These are phyloP conservation scores for Candida namnaoensis DNA, from an alignment of 805 yeast species.

Conservation along the genomic window DNA sequence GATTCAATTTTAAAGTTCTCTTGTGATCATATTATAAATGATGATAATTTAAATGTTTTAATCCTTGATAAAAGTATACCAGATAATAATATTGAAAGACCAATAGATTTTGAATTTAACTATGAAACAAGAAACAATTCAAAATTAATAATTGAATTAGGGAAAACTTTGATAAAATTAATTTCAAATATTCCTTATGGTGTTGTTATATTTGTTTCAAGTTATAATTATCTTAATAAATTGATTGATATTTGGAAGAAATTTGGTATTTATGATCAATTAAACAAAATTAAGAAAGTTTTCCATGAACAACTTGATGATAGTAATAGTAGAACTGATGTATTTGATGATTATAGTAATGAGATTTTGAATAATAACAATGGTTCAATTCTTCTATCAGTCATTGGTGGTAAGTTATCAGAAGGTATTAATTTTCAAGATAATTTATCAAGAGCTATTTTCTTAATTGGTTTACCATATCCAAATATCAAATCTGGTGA, in stretches of 20 bases:
- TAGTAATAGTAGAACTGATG: constrained; percentile 27
- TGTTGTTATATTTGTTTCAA: constrained; percentile 75
- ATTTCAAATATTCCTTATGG: constrained; percentile 55
- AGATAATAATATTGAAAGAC: constrained; percentile 5
- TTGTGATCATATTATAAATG: constrained; percentile 83
- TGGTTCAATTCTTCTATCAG: constrained; percentile 72
- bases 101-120: constrained; percentile 48
- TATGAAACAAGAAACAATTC: constrained; percentile 49
- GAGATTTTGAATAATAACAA: constrained; percentile 22
- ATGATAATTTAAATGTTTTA: constrained; percentile 53
- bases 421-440: constrained; percentile 93
- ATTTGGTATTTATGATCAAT: constrained; percentile 18
- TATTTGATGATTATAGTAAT: constrained; percentile 42
- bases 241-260: constrained; percentile 45
- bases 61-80: constrained; percentile 30
- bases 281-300: constrained; percentile 33
- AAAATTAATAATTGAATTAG: constrained; percentile 40
- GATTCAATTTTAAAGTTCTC: constrained; percentile 42
- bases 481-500: constrained; percentile 84
- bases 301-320: constrained; percentile 39
- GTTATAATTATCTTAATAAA: constrained; percentile 62
- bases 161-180: constrained; percentile 35
- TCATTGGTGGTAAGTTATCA: constrained; percentile 87
- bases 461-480: constrained; percentile 83
- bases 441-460: constrained; percentile 73